Evolutionary conservation across 176 grass and related monocot species (phyloP), one percentile per base, ranked within the genome.

Genomic region (Phragmites australis): DNA sequence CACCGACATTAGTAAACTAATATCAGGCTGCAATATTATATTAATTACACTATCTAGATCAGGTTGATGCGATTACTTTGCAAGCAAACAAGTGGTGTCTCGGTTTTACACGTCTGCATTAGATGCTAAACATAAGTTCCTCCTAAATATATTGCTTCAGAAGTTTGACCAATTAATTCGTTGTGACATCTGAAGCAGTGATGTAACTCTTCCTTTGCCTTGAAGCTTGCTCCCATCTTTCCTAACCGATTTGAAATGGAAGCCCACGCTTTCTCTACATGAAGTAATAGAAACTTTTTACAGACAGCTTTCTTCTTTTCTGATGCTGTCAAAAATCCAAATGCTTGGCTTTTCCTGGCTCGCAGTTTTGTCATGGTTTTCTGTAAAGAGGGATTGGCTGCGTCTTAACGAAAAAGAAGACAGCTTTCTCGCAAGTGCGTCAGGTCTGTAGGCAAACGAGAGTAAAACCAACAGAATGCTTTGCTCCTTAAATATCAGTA

Each of bases 1-100:
- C 82, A 77, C 53, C 64, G n/a, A 79, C 32, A 52, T 32, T 5
- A 32, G 45, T 84, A 70, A 70, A 48, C n/a, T 68, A 34, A 58
- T 13, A 76, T 19, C 21, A 22, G 31, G 13, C n/a, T 64, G 22
- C 45, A n/a, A 41, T 39, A 63, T 56, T 19, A 43, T 12, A 8
- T 2, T n/a, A n/a, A 7, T 57, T 44, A 32, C 59, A 30, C 45
- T 25, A 16, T 62, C 2, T 82, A 48, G 12, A 72, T 26, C 30
- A 64, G 60, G 64, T 70, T 69, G 74, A 59, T 59, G 25, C 1
- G 17, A 2, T 19, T 47, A 41, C 32, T 54, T 15, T 63, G 45
- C 80, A 79, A 68, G 64, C 25, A 82, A 50, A 19, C 18, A 39
- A 68, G 16, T 21, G 2, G 9, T 32, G 7, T 1, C 62, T 51